Evolutionary conservation across 2,329 filamentous ascomycete species (phyloP).

Genomic region (Apiospora sp.): DNA sequence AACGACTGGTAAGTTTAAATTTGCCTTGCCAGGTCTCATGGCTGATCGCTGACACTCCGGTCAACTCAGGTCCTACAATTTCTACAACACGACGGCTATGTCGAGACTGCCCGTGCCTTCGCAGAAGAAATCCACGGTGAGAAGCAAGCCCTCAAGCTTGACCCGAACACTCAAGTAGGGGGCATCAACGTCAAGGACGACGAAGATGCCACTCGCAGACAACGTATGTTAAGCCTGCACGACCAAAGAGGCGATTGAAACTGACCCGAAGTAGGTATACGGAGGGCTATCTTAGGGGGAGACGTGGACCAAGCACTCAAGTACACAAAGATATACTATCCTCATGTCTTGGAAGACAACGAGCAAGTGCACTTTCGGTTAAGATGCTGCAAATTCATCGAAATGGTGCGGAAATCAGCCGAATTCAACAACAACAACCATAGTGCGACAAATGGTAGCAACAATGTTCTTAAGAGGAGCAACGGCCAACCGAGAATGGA

Average conservation of each 20-base stretch:
- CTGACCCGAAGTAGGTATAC: slow-evolving; percentile 70
- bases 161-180: slow-evolving; percentile 58
- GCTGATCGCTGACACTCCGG: slow-evolving; percentile 28
- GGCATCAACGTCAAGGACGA: slow-evolving; percentile 79
- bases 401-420: slow-evolving; percentile 83
- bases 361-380: slow-evolving; percentile 88
- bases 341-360: slow-evolving; percentile 79
- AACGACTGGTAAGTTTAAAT: slow-evolving; percentile 69
- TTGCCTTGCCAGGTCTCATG: neutral
- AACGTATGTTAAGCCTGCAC: slow-evolving; percentile 67
- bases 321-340: slow-evolving; percentile 80
- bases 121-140: slow-evolving; percentile 80
- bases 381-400: slow-evolving; percentile 90
- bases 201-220: slow-evolving; percentile 83
- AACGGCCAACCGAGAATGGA: slow-evolving; percentile 48
- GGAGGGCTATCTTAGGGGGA: slow-evolving; percentile 85
- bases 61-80: slow-evolving; percentile 75
- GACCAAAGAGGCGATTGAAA: neutral
- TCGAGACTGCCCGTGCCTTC: slow-evolving; percentile 91
- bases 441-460: slow-evolving; percentile 49
- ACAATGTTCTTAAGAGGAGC: slow-evolving; percentile 52
- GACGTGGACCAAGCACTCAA: slow-evolving; percentile 92
- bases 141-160: slow-evolving; percentile 71
- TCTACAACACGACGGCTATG: slow-evolving; percentile 92
- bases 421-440: slow-evolving; percentile 61